Percentiles rank a stretch among this genome's conserved stretches.
Evolutionary conservation across 768 basidiomycete species (phyloP).

Genomic region (Suillus luteus): DNA sequence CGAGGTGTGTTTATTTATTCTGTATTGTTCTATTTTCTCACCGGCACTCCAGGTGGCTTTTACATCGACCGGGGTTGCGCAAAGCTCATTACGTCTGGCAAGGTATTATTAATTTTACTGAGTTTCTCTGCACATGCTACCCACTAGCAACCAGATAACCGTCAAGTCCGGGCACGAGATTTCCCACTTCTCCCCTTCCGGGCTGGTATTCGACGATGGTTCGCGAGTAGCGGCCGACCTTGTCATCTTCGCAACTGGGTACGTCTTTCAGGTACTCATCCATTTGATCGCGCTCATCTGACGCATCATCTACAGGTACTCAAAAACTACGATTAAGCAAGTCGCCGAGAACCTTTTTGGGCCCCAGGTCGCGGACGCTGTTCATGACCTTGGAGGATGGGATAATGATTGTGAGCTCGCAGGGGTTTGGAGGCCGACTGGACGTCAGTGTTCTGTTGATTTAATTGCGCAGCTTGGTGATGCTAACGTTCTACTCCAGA

Average conservation of each 20-base stretch:
- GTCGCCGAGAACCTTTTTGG: slow-evolving; percentile 10
- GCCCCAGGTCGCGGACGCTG: slow-evolving; percentile 1
- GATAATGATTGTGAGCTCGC: slow-evolving; percentile 15
- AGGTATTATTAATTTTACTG: background rate
- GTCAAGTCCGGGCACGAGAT: slow-evolving; percentile 12
- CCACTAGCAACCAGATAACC: slow-evolving; percentile 3
- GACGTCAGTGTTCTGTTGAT: slow-evolving; percentile 6
- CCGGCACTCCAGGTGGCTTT: slow-evolving; percentile 2
- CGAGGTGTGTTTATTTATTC: slow-evolving; percentile 1
- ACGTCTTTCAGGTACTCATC: background rate
- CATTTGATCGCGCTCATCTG: background rate
- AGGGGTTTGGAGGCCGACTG: slow-evolving; percentile 16
- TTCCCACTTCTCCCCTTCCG: slow-evolving; percentile 6
- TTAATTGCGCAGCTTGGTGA: background rate
- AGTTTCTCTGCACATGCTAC: background rate
- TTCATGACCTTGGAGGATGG: slow-evolving; percentile 16
- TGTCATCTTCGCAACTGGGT: slow-evolving; percentile 12
- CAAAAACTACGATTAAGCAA: slow-evolving; percentile 8
- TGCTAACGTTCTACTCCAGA: background rate
- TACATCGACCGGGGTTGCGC: slow-evolving; percentile 13
- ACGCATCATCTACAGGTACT: slow-evolving; percentile 2
- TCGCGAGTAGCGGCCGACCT: slow-evolving; percentile 9
- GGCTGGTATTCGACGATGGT: slow-evolving; percentile 10
- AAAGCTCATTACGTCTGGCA: slow-evolving; percentile 12
- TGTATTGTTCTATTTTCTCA: background rate